These are phyloP conservation scores for Peniophora sp. DNA, from an alignment of 1,284 basidiomycete genomes.

Conservation along the genomic window DNA sequence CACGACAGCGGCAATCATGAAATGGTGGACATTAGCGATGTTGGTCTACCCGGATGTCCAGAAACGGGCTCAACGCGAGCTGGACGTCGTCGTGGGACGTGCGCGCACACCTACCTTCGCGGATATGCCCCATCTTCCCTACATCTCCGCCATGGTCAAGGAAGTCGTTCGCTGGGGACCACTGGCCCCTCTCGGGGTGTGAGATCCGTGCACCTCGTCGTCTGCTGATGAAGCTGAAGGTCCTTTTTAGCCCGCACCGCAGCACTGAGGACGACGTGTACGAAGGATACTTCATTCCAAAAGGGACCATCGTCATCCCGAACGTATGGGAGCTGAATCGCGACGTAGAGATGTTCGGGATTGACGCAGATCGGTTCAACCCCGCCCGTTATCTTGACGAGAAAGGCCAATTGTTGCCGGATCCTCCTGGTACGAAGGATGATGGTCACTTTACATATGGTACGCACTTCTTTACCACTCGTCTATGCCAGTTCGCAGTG, in stretches of 20 bases:
- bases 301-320: slow-evolving; percentile 13
- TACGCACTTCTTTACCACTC: too few relatives aligned
- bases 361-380: slow-evolving; percentile 9
- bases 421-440: slow-evolving; percentile 3
- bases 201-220: slow-evolving; percentile 15
- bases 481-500: too few relatives aligned
- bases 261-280: slow-evolving; percentile 16
- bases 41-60: slow-evolving; percentile 20
- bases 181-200: slow-evolving; percentile 13
- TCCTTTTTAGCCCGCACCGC: slow-evolving; percentile 12
- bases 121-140: slow-evolving; percentile 20
- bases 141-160: slow-evolving; percentile 20
- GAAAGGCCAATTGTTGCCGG: slow-evolving; percentile 7
- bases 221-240: slow-evolving; percentile 14
- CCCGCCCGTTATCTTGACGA: slow-evolving; percentile 10
- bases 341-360: slow-evolving; percentile 7
- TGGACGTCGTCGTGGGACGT: slow-evolving; percentile 23
- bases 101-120: slow-evolving; percentile 21
- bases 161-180: slow-evolving; percentile 24
- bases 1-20: slow-evolving; percentile 12
- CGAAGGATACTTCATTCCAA: slow-evolving; percentile 18
- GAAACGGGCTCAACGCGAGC: slow-evolving; percentile 19
- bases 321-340: slow-evolving; percentile 12
- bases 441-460: slow-evolving; percentile 6
- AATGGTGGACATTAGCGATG: slow-evolving; percentile 21